These are phyloP conservation scores for Coleophoma crateriformis DNA, from an alignment of 2,329 filamentous ascomycete species.

Conservation along the genomic window DNA sequence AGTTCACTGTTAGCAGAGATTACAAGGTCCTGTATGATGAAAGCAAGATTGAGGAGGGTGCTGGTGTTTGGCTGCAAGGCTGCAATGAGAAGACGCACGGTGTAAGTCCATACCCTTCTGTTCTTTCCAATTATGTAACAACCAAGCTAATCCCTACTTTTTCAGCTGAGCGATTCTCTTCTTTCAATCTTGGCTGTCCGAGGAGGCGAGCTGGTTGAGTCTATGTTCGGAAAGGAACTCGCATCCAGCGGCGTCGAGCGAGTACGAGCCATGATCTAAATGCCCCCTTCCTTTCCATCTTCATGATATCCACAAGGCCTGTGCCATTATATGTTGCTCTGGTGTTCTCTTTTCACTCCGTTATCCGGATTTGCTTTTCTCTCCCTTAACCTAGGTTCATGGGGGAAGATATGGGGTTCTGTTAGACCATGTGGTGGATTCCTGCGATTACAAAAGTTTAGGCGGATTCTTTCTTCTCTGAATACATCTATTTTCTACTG, in stretches of 20 bases:
- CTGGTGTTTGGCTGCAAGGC: constrained; percentile 88
- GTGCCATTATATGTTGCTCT: no score
- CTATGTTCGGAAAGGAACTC: constrained; percentile 50
- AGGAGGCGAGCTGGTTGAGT: constrained; percentile 70
- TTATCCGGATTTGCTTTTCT: no score
- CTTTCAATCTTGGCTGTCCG: constrained; percentile 70
- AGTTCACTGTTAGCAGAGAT: constrained; percentile 64
- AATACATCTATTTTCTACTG: no score
- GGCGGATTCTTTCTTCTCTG: no score
- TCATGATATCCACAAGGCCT: no score
- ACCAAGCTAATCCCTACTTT: background rate
- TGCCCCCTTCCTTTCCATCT: no score
- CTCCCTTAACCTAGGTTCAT: no score
- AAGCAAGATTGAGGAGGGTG: constrained; percentile 59
- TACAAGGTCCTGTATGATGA: constrained; percentile 70
- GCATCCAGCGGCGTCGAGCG: background rate
- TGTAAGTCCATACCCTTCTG: constrained; percentile 46
- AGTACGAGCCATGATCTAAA: background rate
- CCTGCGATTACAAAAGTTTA: no score
- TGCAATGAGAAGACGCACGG: constrained; percentile 89
- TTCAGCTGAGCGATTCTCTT: constrained; percentile 68
- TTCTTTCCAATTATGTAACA: background rate
- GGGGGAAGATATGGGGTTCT: no score
- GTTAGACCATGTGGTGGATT: no score
- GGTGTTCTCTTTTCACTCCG: no score